Percentiles rank a stretch among this genome's conserved stretches.
These are phyloP conservation scores for Phaeosphaeriaceae sp. DNA, from an alignment of 2,329 filamentous ascomycete genomes.

Conservation along the genomic window DNA sequence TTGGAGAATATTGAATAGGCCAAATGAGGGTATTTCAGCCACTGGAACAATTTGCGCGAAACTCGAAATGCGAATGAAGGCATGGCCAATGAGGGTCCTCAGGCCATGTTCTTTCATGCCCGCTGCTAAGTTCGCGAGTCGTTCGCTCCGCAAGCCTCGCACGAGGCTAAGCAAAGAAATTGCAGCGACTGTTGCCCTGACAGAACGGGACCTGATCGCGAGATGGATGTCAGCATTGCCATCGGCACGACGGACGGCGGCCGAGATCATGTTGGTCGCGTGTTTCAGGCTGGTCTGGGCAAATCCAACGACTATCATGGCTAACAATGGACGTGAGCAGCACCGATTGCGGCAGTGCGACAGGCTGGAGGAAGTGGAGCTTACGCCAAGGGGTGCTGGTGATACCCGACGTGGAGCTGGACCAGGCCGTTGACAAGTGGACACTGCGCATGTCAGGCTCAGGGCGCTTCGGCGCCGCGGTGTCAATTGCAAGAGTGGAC, in stretches of 20 bases:
- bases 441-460: conserved; percentile 3
- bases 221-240: too few relatives aligned
- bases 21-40: conserved; percentile 6
- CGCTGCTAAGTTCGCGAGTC: not conserved
- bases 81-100: not conserved
- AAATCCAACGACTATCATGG: not conserved
- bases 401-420: not conserved
- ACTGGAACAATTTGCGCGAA: not conserved
- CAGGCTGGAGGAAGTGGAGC: not conserved
- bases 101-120: not conserved
- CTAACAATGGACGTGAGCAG: not conserved
- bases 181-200: not conserved
- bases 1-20: conserved; percentile 1
- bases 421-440: not conserved
- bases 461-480: not conserved
- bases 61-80: not conserved
- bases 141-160: too few relatives aligned
- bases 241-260: not conserved
- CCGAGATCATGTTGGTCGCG: not conserved
- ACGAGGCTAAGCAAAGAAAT: not conserved
- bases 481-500: not conserved
- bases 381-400: conserved; percentile 1
- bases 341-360: not conserved
- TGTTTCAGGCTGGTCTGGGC: not conserved
- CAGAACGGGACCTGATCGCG: too few relatives aligned